These are phyloP conservation scores for Pseudopithomyces chartarum DNA, from an alignment of 2,329 filamentous ascomycete genomes.

Conservation along the genomic window DNA sequence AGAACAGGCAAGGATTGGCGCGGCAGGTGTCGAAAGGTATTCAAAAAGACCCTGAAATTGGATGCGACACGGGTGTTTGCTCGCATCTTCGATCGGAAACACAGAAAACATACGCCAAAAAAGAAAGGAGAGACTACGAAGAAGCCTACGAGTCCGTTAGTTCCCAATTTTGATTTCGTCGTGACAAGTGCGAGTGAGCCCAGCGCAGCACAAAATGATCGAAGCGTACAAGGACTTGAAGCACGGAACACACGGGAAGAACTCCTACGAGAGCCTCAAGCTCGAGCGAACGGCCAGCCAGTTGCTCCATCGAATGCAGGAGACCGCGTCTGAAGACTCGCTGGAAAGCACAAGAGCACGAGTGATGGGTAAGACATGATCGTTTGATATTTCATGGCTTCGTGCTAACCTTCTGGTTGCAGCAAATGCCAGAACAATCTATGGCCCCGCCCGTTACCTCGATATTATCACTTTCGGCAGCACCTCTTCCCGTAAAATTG, in stretches of 20 bases:
- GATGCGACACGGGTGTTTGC: neutral
- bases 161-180: neutral
- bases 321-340: constrained; percentile 39
- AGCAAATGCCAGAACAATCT: constrained; percentile 42
- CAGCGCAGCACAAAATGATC: constrained; percentile 28
- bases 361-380: constrained; percentile 30
- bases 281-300: constrained; percentile 37
- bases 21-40: neutral
- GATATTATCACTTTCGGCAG: constrained; percentile 43
- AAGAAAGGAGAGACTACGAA: neutral
- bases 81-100: neutral
- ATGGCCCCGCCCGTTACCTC: constrained; percentile 41
- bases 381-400: too few species aligned
- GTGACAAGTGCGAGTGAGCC: neutral
- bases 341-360: constrained; percentile 39
- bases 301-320: constrained; percentile 41
- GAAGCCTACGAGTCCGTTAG: neutral
- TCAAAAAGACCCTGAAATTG: neutral
- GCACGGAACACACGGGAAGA: constrained; percentile 26
- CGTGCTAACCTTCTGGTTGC: neutral
- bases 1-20: neutral
- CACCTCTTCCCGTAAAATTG: constrained; percentile 39
- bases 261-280: constrained; percentile 33
- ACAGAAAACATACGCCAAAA: neutral
- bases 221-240: constrained; percentile 42